Conservation (phyloP, 331 rosid genomes). For the Rosa hybrid region DNA sequence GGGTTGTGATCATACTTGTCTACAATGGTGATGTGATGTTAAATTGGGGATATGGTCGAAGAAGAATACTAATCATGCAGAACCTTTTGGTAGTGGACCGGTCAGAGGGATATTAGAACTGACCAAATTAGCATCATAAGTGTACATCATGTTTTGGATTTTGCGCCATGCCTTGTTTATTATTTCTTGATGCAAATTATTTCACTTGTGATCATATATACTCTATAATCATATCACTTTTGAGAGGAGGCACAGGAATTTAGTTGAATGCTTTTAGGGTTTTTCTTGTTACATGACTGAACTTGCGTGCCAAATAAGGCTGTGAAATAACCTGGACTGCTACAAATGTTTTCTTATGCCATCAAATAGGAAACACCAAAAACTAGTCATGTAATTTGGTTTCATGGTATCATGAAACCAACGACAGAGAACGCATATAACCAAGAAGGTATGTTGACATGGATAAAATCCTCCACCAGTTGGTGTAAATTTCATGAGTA, state of each 20-base stretch:
- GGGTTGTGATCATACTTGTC: background rate
- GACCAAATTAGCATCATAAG: background rate
- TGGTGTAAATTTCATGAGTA: too few relatives aligned
- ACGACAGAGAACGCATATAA: too few relatives aligned
- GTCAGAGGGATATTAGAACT: background rate
- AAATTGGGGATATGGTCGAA: background rate
- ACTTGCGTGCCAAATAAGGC: background rate
- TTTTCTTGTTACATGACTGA: background rate
- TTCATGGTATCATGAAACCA: too few relatives aligned
- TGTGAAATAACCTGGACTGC: background rate
- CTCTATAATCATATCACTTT: background rate
- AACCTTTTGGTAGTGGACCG: background rate
- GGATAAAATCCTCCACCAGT: too few relatives aligned
- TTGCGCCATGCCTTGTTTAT: constrained; percentile 30
- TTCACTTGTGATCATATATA: background rate
- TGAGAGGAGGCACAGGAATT: background rate
- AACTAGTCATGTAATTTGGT: too few relatives aligned
- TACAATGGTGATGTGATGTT: background rate
- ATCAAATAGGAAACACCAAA: too few relatives aligned
- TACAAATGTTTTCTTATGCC: too few relatives aligned
- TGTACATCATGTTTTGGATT: constrained; percentile 47
- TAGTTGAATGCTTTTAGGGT: background rate
- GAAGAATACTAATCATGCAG: background rate
- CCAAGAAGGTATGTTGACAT: too few relatives aligned
- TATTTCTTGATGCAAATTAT: constrained; percentile 7